Percentiles rank a stretch among this genome's conserved stretches.
phyloP scores from a whole-genome alignment of 305 asterid species.

The Vinca major region DNA sequence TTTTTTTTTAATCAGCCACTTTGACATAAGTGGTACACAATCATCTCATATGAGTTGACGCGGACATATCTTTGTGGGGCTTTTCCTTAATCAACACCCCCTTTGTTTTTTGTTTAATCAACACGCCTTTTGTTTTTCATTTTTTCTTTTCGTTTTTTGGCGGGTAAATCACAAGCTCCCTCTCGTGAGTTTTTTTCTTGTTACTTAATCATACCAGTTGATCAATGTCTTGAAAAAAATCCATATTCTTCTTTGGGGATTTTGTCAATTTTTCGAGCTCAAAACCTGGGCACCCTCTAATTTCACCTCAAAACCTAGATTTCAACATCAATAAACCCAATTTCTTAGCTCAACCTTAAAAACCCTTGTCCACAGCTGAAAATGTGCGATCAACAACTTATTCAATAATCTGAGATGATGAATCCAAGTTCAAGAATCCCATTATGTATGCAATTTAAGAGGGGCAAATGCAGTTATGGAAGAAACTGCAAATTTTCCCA shows the following conservation, averaged over 20 bases:
- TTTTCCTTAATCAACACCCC: too few species aligned
- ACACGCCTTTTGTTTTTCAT: too few species aligned
- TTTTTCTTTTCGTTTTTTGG: too few species aligned
- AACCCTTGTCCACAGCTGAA: slow-evolving; percentile 4
- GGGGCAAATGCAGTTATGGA: slow-evolving; percentile 34
- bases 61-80: too few species aligned
- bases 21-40: too few species aligned
- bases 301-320: neutral
- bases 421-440: slow-evolving; percentile 19
- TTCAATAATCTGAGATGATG: neutral
- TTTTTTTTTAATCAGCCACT: too few species aligned
- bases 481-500: slow-evolving; percentile 37
- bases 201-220: too few species aligned
- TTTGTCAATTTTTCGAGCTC: neutral
- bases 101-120: too few species aligned
- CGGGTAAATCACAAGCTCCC: too few species aligned
- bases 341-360: neutral
- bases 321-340: neutral
- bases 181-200: too few species aligned
- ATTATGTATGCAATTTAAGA: slow-evolving; percentile 26
- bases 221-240: neutral
- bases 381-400: neutral
- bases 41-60: too few species aligned
- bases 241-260: neutral
- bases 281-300: neutral